Percentiles rank a stretch among this genome's conserved stretches.
Evolutionary conservation across 1,284 basidiomycete species (phyloP).

Genomic region (Trichosporon asahii): DNA sequence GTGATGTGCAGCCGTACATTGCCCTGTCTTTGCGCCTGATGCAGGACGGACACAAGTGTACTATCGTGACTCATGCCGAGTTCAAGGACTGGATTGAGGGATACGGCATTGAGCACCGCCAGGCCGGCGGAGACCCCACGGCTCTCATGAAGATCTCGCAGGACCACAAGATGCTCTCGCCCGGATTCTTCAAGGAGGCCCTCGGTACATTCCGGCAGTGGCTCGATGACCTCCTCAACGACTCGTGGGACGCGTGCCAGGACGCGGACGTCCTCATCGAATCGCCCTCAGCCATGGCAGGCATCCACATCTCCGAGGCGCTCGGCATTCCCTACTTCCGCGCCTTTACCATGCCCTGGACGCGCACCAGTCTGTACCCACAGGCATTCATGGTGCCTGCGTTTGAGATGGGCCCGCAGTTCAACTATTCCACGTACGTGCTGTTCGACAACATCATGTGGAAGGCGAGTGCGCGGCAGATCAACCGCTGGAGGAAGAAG

Average conservation of each 20-base stretch:
- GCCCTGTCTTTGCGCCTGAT: slow-evolving; percentile 68
- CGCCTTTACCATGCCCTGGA: slow-evolving; percentile 72
- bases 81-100: slow-evolving; percentile 94
- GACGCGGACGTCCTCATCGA: slow-evolving; percentile 89
- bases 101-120: slow-evolving; percentile 65
- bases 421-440: slow-evolving; percentile 83
- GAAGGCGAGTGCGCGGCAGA: slow-evolving; percentile 86
- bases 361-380: slow-evolving; percentile 76
- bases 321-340: slow-evolving; percentile 88
- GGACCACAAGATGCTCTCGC: slow-evolving; percentile 71
- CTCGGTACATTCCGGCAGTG: slow-evolving; percentile 82
- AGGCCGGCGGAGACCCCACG: slow-evolving; percentile 89
- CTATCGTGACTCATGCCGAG: slow-evolving; percentile 69
- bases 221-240: slow-evolving; percentile 90
- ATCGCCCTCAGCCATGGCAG: slow-evolving; percentile 96
- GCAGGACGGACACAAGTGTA: slow-evolving; percentile 59
- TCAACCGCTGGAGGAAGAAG: slow-evolving; percentile 88
- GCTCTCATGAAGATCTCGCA: slow-evolving; percentile 78
- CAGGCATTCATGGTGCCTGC: slow-evolving; percentile 98
- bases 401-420: slow-evolving; percentile 86
- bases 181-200: slow-evolving; percentile 74
- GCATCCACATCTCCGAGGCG: slow-evolving; percentile 95
- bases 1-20: slow-evolving; percentile 93
- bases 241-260: slow-evolving; percentile 93
- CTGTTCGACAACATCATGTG: slow-evolving; percentile 97